Conservation (phyloP, 2,329 filamentous ascomycete genomes). For the Ceratocystis eucalypticola region DNA sequence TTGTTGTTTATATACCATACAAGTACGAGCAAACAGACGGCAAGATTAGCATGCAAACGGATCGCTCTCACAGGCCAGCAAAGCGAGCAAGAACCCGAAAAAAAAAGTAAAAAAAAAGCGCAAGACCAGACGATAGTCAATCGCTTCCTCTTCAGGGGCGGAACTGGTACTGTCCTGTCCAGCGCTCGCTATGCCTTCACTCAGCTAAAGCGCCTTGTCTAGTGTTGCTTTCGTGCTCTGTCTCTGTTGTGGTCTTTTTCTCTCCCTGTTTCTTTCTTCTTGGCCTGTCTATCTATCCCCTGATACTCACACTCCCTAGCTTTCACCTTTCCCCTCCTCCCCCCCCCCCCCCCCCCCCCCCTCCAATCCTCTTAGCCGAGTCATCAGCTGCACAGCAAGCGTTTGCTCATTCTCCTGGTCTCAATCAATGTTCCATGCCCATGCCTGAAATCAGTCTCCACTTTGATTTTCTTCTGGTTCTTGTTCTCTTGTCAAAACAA, state of each 20-base stretch:
- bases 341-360: neutral
- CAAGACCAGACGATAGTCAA: neutral
- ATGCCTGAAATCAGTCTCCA: neutral
- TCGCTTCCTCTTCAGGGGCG: neutral
- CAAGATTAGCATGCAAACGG: too few relatives aligned
- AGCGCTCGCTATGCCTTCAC: neutral
- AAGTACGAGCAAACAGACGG: neutral
- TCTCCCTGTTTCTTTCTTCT: neutral
- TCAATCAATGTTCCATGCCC: too few relatives aligned
- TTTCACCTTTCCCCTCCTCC: neutral
- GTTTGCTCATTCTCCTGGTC: neutral
- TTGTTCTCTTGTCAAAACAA: neutral
- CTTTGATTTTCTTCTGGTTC: neutral
- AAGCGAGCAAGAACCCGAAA: neutral
- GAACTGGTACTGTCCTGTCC: neutral
- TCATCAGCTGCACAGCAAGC: neutral
- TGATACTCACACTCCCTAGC: neutral
- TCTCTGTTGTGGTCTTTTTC: neutral
- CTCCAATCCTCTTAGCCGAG: neutral
- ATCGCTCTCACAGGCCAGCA: too few relatives aligned
- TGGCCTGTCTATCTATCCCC: neutral
- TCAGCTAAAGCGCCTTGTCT: neutral
- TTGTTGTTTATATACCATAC: neutral
- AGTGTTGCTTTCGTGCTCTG: neutral
- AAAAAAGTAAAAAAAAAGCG: neutral